Evolutionary conservation across 2,329 filamentous ascomycete species (phyloP), one percentile per base, ranked within the genome.

Genomic region (Curvularia sp.): DNA sequence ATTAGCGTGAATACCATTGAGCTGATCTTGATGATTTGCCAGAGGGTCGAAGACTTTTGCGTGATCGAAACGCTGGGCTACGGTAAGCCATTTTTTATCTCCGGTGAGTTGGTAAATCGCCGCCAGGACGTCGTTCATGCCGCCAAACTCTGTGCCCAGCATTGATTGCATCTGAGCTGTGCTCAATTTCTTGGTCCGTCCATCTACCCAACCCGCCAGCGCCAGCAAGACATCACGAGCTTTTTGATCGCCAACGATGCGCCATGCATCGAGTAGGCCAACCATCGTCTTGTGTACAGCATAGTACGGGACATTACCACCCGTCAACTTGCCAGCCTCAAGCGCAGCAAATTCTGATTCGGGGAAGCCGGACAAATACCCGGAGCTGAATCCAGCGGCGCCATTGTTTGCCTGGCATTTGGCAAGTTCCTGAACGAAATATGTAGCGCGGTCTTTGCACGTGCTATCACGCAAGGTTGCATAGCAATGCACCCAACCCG

Each of bases 261-360:
- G 77, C 76, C 81, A 84, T 3, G 82, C 80, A 45, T 85, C 83
- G 1, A 84, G 77, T 10, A 84, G 74, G 0, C 82, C 82, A 1
- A 81, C 79, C 66, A 84, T 77, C 1, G 80, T 83, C 73, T 84
- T 85, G 71, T 85, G 83, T n/a, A 84, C 75, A 21, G 79, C 79
- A 57, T 85, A 85, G 69, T 84, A 85, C 0, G 82, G 82, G 0
- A 85, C 83, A 46, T 84, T 84, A 27, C 82, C 82, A 41, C 80
- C 82, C 50, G 32, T 76, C 12, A 84, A 69, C 0, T 74, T 81
- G 0, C 81, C 71, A 0, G 70, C 67, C 53, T 84, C 82, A 1
- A 84, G 69, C 0, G 72, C 73, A 1, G 61, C 68, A 42, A 85
- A 80, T 13, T 84, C 82, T 0, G 81, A 82, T 60, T 85, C 83